These are phyloP conservation scores for Tetracladium maxilliforme DNA, from an alignment of 2,329 filamentous ascomycete species.

Conservation along the genomic window DNA sequence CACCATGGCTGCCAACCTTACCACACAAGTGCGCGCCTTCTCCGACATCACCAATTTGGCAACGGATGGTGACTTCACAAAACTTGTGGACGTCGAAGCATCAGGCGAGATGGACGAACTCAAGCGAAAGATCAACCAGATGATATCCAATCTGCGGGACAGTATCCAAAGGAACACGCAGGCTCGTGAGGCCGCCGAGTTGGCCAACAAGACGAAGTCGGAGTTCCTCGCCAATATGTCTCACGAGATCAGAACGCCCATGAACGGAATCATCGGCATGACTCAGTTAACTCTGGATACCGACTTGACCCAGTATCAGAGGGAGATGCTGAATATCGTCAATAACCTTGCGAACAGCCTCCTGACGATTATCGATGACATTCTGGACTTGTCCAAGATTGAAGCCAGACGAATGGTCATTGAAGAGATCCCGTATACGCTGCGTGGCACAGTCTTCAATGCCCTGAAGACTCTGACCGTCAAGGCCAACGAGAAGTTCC, in stretches of 20 bases:
- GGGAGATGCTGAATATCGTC: constrained; percentile 97
- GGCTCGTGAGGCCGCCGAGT: constrained; percentile 85
- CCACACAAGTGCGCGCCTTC: constrained; percentile 93
- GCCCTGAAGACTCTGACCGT: constrained; percentile 93
- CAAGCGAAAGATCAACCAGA: constrained; percentile 98
- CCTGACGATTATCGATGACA: constrained; percentile 88
- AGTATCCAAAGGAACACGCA: constrained; percentile 95
- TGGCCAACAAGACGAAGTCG: constrained; percentile 96
- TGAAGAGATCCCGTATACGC: constrained; percentile 91
- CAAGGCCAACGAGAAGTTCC: constrained; percentile 88
- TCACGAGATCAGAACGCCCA: constrained; percentile 92
- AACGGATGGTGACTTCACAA: constrained; percentile 93
- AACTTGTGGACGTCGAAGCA: constrained; percentile 90
- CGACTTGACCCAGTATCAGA: constrained; percentile 83
- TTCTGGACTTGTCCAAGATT: constrained; percentile 63
- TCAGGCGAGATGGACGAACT: constrained; percentile 98
- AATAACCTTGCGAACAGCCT: constrained; percentile 93
- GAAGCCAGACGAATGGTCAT: constrained; percentile 97
- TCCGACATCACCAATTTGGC: constrained; percentile 97
- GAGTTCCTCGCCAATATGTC: constrained; percentile 99
- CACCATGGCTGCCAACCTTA: constrained; percentile 48
- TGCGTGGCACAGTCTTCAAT: constrained; percentile 92
- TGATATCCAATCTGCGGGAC: constrained; percentile 91
- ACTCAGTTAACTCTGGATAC: constrained; percentile 92
- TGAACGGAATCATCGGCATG: constrained; percentile 95